Conservation (phyloP, 352 stramenopile species). For the Globisporangium canariense region DNA sequence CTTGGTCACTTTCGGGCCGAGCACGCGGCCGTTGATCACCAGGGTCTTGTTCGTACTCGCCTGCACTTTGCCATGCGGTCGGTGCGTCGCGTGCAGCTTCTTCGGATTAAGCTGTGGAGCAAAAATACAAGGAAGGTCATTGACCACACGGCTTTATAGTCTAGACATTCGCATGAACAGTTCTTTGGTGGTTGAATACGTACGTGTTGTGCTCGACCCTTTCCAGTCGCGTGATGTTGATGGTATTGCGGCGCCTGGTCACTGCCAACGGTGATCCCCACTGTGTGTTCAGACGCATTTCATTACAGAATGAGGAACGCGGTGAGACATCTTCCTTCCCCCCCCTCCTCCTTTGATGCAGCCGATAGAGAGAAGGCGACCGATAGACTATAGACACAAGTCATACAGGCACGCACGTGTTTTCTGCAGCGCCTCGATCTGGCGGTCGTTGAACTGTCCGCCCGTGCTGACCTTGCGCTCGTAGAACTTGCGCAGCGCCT, state of each 20-base stretch:
- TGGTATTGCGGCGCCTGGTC: slow-evolving; percentile 7
- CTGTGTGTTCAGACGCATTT: slow-evolving; percentile 8
- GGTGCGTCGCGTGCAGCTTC: slow-evolving; percentile 42
- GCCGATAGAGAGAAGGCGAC: neutral
- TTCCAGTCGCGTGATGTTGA: slow-evolving; percentile 14
- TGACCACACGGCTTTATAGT: neutral
- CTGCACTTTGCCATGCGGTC: slow-evolving; percentile 46
- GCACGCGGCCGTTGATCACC: slow-evolving; percentile 59
- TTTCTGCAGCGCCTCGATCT: slow-evolving; percentile 44
- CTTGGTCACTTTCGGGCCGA: slow-evolving; percentile 41
- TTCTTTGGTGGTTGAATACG: neutral
- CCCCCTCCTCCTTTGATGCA: neutral
- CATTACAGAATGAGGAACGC: neutral
- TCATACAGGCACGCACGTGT: slow-evolving; percentile 28
- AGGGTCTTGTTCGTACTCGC: slow-evolving; percentile 31
- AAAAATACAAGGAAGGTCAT: neutral
- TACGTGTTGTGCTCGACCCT: slow-evolving; percentile 10
- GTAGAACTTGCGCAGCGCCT: slow-evolving; percentile 84
- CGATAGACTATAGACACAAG: neutral
- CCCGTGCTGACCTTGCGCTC: slow-evolving; percentile 61
- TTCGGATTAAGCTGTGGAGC: slow-evolving; percentile 29
- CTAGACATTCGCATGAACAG: neutral
- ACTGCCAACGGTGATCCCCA: slow-evolving; percentile 22
- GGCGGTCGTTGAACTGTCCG: slow-evolving; percentile 40
- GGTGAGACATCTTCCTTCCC: neutral